These are phyloP conservation scores for Candida sojae DNA, from an alignment of 1,139 yeast species.

Conservation along the genomic window DNA sequence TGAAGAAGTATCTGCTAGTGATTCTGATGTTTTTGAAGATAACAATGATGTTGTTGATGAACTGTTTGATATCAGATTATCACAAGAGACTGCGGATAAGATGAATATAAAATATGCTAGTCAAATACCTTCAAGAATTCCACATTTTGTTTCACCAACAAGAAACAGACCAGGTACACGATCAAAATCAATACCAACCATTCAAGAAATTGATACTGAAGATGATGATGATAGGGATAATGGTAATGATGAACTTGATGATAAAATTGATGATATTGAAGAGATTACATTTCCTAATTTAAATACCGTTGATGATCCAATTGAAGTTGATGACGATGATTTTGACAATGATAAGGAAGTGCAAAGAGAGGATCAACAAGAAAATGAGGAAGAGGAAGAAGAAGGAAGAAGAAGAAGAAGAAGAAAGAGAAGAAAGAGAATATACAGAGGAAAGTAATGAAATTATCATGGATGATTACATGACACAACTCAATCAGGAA, in stretches of 20 bases:
- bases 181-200: neutral
- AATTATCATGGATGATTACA: slow-evolving; percentile 30
- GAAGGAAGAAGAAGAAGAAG: slow-evolving; percentile 12
- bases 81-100: slow-evolving; percentile 20
- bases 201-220: neutral
- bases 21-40: slow-evolving; percentile 9
- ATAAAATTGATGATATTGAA: slow-evolving; percentile 2
- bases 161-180: neutral
- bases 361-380: slow-evolving; percentile 5
- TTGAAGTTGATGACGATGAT: slow-evolving; percentile 8
- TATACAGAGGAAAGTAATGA: slow-evolving; percentile 28
- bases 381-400: slow-evolving; percentile 10
- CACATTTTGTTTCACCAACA: neutral
- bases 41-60: slow-evolving; percentile 23
- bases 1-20: neutral
- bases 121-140: neutral
- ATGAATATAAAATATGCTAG: slow-evolving; percentile 26
- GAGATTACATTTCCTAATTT: neutral
- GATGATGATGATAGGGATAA: neutral
- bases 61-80: slow-evolving; percentile 25
- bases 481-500: slow-evolving; percentile 46
- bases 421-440: slow-evolving; percentile 10
- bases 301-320: neutral
- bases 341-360: neutral
- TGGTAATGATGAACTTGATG: neutral